Evolutionary conservation across 106 monocot genomes (phyloP), one percentile per base, ranked within the genome.

Genomic region (Dendrobium officinale): DNA sequence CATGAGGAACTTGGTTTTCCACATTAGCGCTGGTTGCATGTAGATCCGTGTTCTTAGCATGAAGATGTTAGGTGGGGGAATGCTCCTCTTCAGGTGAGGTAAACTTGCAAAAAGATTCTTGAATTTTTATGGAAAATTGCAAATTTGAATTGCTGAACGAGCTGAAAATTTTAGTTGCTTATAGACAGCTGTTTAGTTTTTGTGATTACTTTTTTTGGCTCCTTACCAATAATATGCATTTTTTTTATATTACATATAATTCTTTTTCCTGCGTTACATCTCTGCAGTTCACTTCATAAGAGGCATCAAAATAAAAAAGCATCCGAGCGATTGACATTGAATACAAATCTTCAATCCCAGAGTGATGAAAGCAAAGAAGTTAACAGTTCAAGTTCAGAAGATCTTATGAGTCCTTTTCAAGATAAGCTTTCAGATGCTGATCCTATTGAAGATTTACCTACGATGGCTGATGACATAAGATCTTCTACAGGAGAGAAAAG

Each of bases 221-320:
- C 43, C n/a, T n/a, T 20, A 42, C 8, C 43, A 44, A 70, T 70
- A 74, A 44, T 44, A 74, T 74, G 4, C 20, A 15, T n/a, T 37
- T 20, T 43, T 42, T 42, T 74, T 42, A 44, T 13, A 20, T 74
- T 24, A 44, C 74, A 20, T 74, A 13, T 3, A 4, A 74, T 74
- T 31, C 19, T 74, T 74, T 19, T 42, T 43, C 18, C 43, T 41
- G 40, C 42, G 42, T 44, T 74, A 9, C 13, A 44, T 81, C 16
- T 40, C 15, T 88, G 88, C 86, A 91, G 91, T 78, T 86, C 86
- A 42, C 80, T 82, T 75, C 67, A 55, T 17, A 90, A 67, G 78
- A 88, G 80, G 72, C 80, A 81, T 45, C 81, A 85, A 72, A 26
- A 42, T n/a, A 90, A 85, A 87, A 90, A 83, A n/a, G 42, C n/a